These are phyloP conservation scores for Candida endomychidarum DNA, from an alignment of 805 yeast genomes.

Conservation along the genomic window DNA sequence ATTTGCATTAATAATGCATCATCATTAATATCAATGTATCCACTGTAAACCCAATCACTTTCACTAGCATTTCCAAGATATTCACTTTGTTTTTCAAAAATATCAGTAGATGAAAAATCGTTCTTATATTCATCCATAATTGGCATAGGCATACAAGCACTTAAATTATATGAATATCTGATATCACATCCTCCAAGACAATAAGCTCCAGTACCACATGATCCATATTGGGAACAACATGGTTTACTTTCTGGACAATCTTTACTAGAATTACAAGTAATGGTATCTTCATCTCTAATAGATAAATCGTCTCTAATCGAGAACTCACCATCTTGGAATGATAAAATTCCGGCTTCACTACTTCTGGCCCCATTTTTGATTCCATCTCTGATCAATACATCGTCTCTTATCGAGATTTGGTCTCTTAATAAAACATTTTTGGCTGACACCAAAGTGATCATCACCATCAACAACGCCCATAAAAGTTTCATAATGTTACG, in stretches of 20 bases:
- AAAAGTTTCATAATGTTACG: background rate
- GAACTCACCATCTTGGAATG: too few species aligned
- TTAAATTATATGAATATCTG: constrained; percentile 56
- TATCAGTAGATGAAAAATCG: constrained; percentile 29
- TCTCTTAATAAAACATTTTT: too few species aligned
- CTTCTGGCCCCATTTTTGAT: too few species aligned
- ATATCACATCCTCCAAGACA: constrained; percentile 92
- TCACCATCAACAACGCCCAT: constrained; percentile 4
- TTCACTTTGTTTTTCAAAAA: constrained; percentile 25
- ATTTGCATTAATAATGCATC: constrained; percentile 65
- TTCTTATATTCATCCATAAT: constrained; percentile 48
- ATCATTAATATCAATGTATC: constrained; percentile 50
- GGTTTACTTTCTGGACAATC: constrained; percentile 79
- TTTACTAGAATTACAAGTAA: constrained; percentile 49
- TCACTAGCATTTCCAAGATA: constrained; percentile 72
- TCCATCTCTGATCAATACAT: too few species aligned
- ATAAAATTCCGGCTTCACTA: too few species aligned
- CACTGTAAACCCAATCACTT: constrained; percentile 70
- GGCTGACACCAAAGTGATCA: too few species aligned
- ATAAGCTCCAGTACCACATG: constrained; percentile 71
- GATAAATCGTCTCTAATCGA: constrained; percentile 9
- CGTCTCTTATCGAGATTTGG: too few species aligned
- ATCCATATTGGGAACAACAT: constrained; percentile 82
- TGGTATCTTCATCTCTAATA: constrained; percentile 10
- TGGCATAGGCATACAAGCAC: constrained; percentile 87